Base-by-base conservation (phyloP, 306 rosid species). In the Prosopis cineraria region DNA sequence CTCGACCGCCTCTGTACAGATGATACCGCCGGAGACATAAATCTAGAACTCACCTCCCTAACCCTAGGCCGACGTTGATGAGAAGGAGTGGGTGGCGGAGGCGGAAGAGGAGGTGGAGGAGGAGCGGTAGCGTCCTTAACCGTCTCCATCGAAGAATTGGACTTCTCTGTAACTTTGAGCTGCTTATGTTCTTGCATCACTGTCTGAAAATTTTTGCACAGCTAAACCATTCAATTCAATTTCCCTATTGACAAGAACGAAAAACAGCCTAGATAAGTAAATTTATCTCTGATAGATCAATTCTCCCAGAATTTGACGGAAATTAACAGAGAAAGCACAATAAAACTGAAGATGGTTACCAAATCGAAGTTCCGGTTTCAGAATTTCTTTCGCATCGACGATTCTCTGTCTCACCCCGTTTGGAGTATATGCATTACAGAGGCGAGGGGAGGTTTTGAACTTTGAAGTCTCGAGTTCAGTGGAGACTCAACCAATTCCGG, bases 31-130 rank as follows among this genome's bases (percentile, higher is more conserved):
- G 94, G 91, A 1, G 97, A 85, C 98, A 93, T 93, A 88, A 91
- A 93, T 37, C 97, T 63, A 33, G 98, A 93, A 84, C 94, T 93
- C 53, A 93, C 98, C 82, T 93, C 98, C 59, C 97, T 85, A 37
- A 91, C 96, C 83, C 93, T 87, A 4, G 97, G 94, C 30, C 97
- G 89, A 13, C 98, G 93, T 3, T 75, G 77, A 43, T 82, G 68
- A 0, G 86, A 76, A 0, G 79, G 81, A 13, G 87, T 78, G 6
- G 85, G 85, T 9, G 88, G 88, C n/a, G 60, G 29, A 2, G 82
- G 91, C 0, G 87, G 91, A 8, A 80, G 87, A 1, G 86, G 91
- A 4, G 90, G 89, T 3, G 90, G 90, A 58, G 85, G 77, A 22
- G 79, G 73, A 14, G 79, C 63, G 2, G 76, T 12, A 66, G 5